Percentiles rank a stretch among this genome's conserved stretches.
Evolutionary conservation across 108 stramenopile genomes (phyloP).

Genomic region (Pseudonitzschia multiseries): DNA sequence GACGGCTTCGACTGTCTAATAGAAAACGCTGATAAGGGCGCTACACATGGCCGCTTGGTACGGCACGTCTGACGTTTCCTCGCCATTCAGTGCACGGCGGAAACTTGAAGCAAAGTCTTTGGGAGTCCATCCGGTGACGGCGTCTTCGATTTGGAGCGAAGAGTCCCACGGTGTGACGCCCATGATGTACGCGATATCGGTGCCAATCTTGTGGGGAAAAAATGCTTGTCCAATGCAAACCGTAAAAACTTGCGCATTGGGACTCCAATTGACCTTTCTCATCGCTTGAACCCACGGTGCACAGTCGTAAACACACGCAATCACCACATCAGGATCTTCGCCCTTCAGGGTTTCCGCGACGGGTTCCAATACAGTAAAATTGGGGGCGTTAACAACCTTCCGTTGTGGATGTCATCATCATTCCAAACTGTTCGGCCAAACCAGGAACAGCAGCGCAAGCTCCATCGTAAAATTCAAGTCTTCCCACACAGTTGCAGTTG

Average conservation of each 20-base stretch:
- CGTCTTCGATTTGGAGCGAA: slow-evolving; percentile 17
- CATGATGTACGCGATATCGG: slow-evolving; percentile 31
- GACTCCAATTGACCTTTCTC: slow-evolving; percentile 21
- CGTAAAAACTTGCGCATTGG: slow-evolving; percentile 36
- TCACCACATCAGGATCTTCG: slow-evolving; percentile 35
- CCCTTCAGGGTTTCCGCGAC: neutral
- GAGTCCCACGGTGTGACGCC: slow-evolving; percentile 34
- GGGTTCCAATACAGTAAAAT: slow-evolving; percentile 6
- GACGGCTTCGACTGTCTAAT: slow-evolving; percentile 24
- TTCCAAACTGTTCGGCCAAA: neutral
- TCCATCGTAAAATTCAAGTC: neutral
- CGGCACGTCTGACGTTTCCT: slow-evolving; percentile 6
- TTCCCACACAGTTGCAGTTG: slow-evolving; percentile 3
- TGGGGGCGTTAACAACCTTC: neutral
- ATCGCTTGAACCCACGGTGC: slow-evolving; percentile 22
- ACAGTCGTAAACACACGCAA: slow-evolving; percentile 32
- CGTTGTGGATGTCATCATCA: neutral
- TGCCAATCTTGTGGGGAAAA: slow-evolving; percentile 19
- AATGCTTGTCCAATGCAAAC: slow-evolving; percentile 29
- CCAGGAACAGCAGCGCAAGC: neutral
- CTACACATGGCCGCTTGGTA: slow-evolving; percentile 30
- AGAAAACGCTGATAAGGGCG: slow-evolving; percentile 15
- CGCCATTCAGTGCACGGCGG: neutral
- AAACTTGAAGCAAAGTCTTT: slow-evolving; percentile 17
- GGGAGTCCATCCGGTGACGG: slow-evolving; percentile 23